These are phyloP conservation scores for Croton setiger DNA, from an alignment of 441 rosid species.

Conservation along the genomic window DNA sequence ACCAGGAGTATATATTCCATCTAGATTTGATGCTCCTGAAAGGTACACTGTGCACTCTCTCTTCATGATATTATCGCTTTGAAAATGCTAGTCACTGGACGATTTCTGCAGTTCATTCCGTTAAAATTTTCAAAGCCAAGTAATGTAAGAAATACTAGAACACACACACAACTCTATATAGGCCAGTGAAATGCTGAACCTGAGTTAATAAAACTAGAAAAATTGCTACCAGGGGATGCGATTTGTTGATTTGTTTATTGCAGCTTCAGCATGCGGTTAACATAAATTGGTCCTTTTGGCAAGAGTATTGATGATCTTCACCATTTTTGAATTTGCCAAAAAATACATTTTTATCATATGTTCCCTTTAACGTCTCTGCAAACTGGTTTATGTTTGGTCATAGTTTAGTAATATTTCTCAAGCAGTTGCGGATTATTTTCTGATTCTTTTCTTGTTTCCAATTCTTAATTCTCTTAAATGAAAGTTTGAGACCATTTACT, in stretches of 20 bases:
- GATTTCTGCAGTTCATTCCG: neutral
- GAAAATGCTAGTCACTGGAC: neutral
- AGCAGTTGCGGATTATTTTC: too few relatives aligned
- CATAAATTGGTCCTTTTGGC: neutral
- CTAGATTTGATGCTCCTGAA: slow-evolving; percentile 52
- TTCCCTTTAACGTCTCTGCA: neutral
- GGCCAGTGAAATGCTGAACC: neutral
- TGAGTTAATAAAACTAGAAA: too few relatives aligned
- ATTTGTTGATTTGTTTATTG: too few relatives aligned
- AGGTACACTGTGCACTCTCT: slow-evolving; percentile 43
- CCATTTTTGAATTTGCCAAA: neutral
- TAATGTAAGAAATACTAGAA: neutral
- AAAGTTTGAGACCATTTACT: neutral
- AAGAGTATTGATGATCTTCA: neutral
- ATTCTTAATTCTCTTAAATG: too few relatives aligned
- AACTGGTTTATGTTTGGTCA: neutral
- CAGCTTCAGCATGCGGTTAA: neutral
- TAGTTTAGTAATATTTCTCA: neutral
- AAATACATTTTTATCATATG: neutral
- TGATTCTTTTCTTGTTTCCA: neutral
- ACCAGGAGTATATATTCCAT: slow-evolving; percentile 90
- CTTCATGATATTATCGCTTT: slow-evolving; percentile 4
- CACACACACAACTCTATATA: neutral
- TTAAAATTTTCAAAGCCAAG: neutral
- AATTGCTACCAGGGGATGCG: too few relatives aligned